Percentiles rank a stretch among this genome's conserved stretches.
These are phyloP conservation scores for Camelina neglecta DNA, from an alignment of 345 rosid species.

Conservation along the genomic window DNA sequence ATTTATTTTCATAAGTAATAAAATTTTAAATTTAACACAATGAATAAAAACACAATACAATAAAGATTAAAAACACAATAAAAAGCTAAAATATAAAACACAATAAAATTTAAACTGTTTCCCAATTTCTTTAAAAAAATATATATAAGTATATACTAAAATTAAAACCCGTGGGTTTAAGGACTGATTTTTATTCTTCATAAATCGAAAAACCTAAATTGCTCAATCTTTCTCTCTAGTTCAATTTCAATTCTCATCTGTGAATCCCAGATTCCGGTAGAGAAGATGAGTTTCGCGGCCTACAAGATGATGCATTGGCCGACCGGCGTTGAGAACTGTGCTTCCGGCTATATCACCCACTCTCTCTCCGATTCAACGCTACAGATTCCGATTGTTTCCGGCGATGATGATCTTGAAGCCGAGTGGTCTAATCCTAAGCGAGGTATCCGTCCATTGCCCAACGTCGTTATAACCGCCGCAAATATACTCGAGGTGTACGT, in stretches of 20 bases:
- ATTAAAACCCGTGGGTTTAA: not conserved
- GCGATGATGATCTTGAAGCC: slow-evolving; percentile 65
- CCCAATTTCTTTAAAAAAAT: no score
- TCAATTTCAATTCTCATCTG: slow-evolving; percentile 9
- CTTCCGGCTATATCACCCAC: slow-evolving; percentile 84
- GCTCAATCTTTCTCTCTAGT: no score
- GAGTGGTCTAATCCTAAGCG: slow-evolving; percentile 63
- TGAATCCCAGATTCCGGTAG: not conserved
- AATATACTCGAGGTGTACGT: slow-evolving; percentile 84
- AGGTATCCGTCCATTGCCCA: slow-evolving; percentile 72
- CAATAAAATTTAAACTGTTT: no score
- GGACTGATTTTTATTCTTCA: not conserved
- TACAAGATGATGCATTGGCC: slow-evolving; percentile 98
- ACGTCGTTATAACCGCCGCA: slow-evolving; percentile 73
- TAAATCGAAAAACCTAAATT: not conserved
- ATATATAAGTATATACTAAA: no score
- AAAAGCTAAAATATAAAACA: no score
- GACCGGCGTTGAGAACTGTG: slow-evolving; percentile 82
- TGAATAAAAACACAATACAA: no score
- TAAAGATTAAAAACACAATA: no score
- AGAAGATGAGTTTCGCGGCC: slow-evolving; percentile 90
- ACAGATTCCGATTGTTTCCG: slow-evolving; percentile 56
- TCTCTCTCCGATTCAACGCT: slow-evolving; percentile 63
- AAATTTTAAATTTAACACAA: no score
- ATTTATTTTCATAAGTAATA: no score